Base-by-base conservation (phyloP, 2,329 filamentous ascomycete genomes). In the Colletotrichum sp. region DNA sequence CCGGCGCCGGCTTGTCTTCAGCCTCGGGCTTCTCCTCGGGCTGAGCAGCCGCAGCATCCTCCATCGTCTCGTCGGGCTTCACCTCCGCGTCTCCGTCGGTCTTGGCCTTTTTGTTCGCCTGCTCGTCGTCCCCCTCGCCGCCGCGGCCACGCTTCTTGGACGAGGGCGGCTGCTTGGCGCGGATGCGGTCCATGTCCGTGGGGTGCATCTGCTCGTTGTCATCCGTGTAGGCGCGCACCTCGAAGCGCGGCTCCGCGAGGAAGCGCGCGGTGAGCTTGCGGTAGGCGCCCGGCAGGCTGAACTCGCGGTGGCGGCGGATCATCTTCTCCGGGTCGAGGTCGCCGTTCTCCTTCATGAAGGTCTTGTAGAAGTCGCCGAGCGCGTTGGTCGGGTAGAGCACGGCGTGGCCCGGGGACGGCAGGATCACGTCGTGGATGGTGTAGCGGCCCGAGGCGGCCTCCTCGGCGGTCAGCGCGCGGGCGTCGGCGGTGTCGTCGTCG, bases 381-480 rank as follows among this genome's bases (percentile, higher is more conserved):
- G 92, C 92, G 83, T 99, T 99, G 26, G 89, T 83, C 0, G 97
- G 97, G 82, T 99, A 99, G 44, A 95, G 85, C 52, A 99, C 91
- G 80, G 98, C 96, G 86, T 93, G 98, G 21, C 97, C 97, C 0
- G 97, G 97, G n/a, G 94, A 93, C 5, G 98, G 96, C 4, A 99
- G 89, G 15, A 99, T 96, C 77, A 99, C 83, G 82, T 99, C 97
- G 81, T 95, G 95, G 80, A 99, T 94, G 49, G 90, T 92, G 85
- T 94, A 98, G 74, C 90, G 89, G 13, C 95, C 95, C 78, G 92
- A 95, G 30, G 90, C 89, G 4, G 92, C 95, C 83, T 99, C 97
- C n/a, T 93, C 92, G 6, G 91, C 91, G 3, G 92, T 94, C 16
- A 99, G 87, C 0, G 93, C 85, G 16, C 95, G 93, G 2, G 95